Evolutionary conservation across 495 filamentous ascomycete species (phyloP), one percentile per base, ranked within the genome.

Genomic region (Penicillium riverlandense): DNA sequence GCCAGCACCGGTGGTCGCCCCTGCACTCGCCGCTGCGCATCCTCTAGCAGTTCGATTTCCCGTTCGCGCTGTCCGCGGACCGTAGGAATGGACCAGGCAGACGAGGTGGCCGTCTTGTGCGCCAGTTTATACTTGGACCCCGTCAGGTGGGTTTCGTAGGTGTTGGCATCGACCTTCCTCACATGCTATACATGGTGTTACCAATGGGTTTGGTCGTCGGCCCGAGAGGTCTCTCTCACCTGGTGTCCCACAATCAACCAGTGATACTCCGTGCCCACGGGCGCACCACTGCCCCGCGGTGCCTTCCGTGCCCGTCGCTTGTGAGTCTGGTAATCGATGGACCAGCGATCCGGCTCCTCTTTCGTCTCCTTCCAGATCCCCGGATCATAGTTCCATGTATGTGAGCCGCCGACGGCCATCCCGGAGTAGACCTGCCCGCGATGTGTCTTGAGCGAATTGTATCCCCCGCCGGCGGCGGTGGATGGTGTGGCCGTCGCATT

Each of bases 111-210:
- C 8, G 53, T 52, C 35, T 62, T 66, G 35, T 66, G 59, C 22
- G 61, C 62, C 38, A 66, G 41, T 38, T 63, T 69, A 43, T 63
- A 65, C 38, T 69, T 69, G 14, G 65, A 62, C 0, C 63, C 63
- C 10, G 51, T 55, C 3, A 69, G 45, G 40, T 58, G 53, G 1
- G 62, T 63, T 44, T 66, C 61, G 42, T 69, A 66, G 2, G 61
- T 63, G 38, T 66, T 69, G 11, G 57, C 59, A 36, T 66, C 65
- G 30, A 59, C 29, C 35, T 66, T 66, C 36, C 53, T 52, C 30
- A 69, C 65, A 47, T 60, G 49, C 65, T 66, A 37, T 30, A 22
- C 22, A 22, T 22, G 22, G 15, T 16, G 15, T 16, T 16, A 16
- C 15, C 1, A 1, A 6, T 13, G 10, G 27, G 32, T 14, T 16